phyloP scores from a whole-genome alignment of 2,329 filamentous ascomycete genomes.

The Drechmeria coniospora region DNA sequence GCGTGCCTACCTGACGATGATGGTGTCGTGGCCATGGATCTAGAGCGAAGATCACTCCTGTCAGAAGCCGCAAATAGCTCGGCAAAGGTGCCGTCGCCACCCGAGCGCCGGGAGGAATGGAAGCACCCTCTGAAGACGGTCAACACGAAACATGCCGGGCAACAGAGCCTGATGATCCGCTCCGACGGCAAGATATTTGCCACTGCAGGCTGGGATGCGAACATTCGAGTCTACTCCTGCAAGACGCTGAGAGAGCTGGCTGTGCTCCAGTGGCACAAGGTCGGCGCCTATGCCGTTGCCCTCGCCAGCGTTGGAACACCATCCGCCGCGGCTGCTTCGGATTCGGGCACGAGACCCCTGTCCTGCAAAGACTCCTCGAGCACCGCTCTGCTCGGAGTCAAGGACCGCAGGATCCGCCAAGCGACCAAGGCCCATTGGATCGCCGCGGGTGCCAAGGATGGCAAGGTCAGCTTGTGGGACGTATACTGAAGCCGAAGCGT shows the following conservation, averaged over 20 bases:
- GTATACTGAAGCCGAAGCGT: conserved; percentile 48
- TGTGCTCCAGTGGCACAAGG: conserved; percentile 86
- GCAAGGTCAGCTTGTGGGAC: conserved; percentile 91
- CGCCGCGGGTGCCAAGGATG: conserved; percentile 82
- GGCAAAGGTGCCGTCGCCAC: background rate
- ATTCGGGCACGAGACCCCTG: background rate
- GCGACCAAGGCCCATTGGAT: conserved; percentile 72
- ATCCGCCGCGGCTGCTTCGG: background rate
- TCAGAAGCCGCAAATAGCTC: conserved; percentile 10
- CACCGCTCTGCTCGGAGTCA: conserved; percentile 24
- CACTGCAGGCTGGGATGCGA: conserved; percentile 85
- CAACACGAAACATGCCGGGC: conserved; percentile 79
- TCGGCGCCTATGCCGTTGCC: conserved; percentile 67
- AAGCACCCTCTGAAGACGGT: conserved; percentile 38
- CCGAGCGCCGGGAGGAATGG: conserved; percentile 2
- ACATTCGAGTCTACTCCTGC: conserved; percentile 63
- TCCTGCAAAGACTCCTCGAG: too few species aligned
- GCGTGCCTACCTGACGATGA: too few species aligned
- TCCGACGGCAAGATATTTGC: conserved; percentile 72
- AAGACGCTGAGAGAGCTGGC: conserved; percentile 77
- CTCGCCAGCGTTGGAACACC: conserved; percentile 39
- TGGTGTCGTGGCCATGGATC: too few species aligned
- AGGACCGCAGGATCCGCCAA: conserved; percentile 45
- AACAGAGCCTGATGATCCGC: conserved; percentile 65
- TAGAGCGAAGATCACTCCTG: too few species aligned